Evolutionary conservation across 495 filamentous ascomycete species (phyloP).

Genomic region (Chlorociboria aeruginascens): DNA sequence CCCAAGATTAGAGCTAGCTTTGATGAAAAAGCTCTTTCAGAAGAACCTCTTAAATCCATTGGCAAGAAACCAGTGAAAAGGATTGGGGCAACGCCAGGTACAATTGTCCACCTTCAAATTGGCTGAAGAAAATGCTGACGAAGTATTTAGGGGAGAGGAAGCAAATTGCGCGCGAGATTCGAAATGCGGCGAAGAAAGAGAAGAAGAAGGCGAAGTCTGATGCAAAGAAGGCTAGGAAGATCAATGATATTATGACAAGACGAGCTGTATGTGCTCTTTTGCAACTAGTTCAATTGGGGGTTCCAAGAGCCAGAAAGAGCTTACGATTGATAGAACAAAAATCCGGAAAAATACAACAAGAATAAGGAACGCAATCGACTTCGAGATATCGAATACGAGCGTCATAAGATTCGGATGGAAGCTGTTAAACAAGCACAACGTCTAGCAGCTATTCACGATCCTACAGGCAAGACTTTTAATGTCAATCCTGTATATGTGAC

Average conservation of each 20-base stretch:
- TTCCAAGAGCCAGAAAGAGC: background rate
- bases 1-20: background rate
- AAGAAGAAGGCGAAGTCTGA: conserved; percentile 20
- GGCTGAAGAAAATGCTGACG: background rate
- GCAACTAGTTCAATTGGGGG: no score
- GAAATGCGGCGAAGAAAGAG: conserved; percentile 7
- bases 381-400: conserved; percentile 21
- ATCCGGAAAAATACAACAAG: conserved; percentile 26
- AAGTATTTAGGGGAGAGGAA: conserved; percentile 9
- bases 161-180: conserved; percentile 3
- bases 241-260: conserved; percentile 25
- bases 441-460: conserved; percentile 23
- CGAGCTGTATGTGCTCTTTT: background rate
- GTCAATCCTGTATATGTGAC: conserved; percentile 20
- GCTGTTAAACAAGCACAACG: conserved; percentile 23
- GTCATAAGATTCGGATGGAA: conserved; percentile 19
- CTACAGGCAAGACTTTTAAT: conserved; percentile 23
- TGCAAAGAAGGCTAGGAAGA: conserved; percentile 26
- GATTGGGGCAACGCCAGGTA: background rate
- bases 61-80: background rate
- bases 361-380: conserved; percentile 25
- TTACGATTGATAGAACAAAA: conserved; percentile 19
- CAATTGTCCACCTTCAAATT: background rate
- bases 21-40: background rate
- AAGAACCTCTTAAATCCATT: background rate